Evolutionary conservation across 257 asterid genomes (phyloP).

Genomic region (Nicotiana otophora): DNA sequence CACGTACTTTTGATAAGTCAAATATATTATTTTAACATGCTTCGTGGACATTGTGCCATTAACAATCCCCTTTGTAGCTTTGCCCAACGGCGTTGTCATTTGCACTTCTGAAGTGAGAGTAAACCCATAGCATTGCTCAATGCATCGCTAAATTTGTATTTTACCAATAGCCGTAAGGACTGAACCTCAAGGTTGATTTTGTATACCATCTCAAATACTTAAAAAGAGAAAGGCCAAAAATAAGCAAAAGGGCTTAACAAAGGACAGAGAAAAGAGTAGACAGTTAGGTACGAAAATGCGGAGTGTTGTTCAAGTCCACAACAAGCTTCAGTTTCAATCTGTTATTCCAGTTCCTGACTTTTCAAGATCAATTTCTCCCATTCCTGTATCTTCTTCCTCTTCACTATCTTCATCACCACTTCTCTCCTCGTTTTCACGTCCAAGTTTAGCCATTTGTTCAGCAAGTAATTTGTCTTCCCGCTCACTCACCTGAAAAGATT

Average conservation of each 20-base stretch:
- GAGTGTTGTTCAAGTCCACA: neutral
- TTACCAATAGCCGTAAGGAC: neutral
- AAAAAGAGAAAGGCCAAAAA: neutral
- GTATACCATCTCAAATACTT: neutral
- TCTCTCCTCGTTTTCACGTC: conserved; percentile 67
- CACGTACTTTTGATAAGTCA: neutral
- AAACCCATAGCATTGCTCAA: neutral
- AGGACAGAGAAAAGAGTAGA: neutral
- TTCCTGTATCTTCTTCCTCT: conserved; percentile 95
- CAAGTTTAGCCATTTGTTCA: conserved; percentile 71
- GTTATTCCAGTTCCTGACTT: conserved; percentile 33
- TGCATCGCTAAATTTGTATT: neutral
- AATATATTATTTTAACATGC: neutral
- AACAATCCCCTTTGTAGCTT: neutral
- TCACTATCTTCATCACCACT: conserved; percentile 89
- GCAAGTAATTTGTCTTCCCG: conserved; percentile 86
- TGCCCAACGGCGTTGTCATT: neutral
- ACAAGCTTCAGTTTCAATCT: conserved; percentile 17
- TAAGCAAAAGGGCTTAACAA: neutral
- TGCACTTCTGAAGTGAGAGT: neutral
- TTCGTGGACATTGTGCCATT: neutral
- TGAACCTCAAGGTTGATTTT: neutral
- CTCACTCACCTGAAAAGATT: conserved; percentile 70
- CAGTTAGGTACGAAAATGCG: neutral
- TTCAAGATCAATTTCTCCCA: conserved; percentile 83